These are phyloP conservation scores for Fusarium mundagurra DNA, from an alignment of 2,329 filamentous ascomycete species.

Conservation along the genomic window DNA sequence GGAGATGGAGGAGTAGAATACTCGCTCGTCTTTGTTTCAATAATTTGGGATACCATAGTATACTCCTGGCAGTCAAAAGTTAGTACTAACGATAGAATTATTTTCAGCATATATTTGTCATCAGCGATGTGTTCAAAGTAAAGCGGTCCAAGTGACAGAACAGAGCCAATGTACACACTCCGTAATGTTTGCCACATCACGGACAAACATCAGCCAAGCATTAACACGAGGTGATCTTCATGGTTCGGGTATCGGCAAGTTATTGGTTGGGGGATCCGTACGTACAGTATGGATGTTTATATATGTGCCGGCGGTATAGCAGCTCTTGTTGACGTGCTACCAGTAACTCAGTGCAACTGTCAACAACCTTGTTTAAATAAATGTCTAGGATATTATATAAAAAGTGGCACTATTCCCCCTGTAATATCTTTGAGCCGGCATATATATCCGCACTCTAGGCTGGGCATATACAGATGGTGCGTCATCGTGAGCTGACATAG, in stretches of 20 bases:
- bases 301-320: neutral
- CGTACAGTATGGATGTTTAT: neutral
- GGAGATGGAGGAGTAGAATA: conserved; percentile 48
- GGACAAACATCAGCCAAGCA: conserved; percentile 13
- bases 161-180: neutral
- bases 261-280: neutral
- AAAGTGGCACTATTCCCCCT: neutral
- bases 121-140: neutral
- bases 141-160: neutral
- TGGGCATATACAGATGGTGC: neutral
- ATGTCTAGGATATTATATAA: neutral
- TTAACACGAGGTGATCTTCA: conserved; percentile 19
- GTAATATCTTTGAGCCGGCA: neutral
- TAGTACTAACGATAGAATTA: conserved; percentile 30
- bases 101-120: conserved; percentile 13
- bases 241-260: conserved; percentile 11
- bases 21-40: conserved; percentile 15
- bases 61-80: conserved; percentile 35
- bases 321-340: neutral
- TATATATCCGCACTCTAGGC: neutral
- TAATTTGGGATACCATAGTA: conserved; percentile 40
- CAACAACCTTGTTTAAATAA: neutral
- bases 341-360: too few relatives aligned
- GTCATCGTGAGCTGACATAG: conserved; percentile 13
- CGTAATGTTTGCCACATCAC: neutral